A percentile compares a stretch with the other conserved stretches of the same genome.
Conservation (phyloP, 371 early-diverging fungal species). For the Mucor lusitanicus region DNA sequence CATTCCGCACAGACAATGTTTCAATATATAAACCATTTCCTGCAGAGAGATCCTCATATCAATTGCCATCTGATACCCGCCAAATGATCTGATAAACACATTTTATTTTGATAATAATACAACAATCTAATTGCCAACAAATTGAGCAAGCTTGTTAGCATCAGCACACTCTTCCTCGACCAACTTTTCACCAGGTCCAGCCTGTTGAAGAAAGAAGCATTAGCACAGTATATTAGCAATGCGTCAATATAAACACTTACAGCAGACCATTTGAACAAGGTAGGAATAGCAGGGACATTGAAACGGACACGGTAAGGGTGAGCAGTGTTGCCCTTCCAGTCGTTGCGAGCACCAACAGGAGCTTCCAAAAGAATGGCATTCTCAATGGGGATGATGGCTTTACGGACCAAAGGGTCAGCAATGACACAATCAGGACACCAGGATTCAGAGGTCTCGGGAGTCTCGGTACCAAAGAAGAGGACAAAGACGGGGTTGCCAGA, state of each 20-base stretch:
- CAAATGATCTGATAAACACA: neutral
- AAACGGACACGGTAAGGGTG: slow-evolving; percentile 53
- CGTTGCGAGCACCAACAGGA: slow-evolving; percentile 53
- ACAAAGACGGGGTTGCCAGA: slow-evolving; percentile 40
- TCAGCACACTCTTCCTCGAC: slow-evolving; percentile 58
- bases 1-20: too few species aligned
- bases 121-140: slow-evolving; percentile 24
- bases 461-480: slow-evolving; percentile 47
- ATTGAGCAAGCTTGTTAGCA: slow-evolving; percentile 37
- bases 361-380: slow-evolving; percentile 52
- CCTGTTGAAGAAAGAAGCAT: slow-evolving; percentile 13
- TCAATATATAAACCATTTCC: too few species aligned
- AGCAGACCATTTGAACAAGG: slow-evolving; percentile 56
- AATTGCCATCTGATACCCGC: neutral
- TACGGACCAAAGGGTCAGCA: slow-evolving; percentile 57
- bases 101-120: neutral
- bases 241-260: slow-evolving; percentile 28
- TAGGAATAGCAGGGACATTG: slow-evolving; percentile 55
- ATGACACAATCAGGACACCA: slow-evolving; percentile 67
- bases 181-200: slow-evolving; percentile 43
- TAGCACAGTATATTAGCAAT: neutral
- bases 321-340: slow-evolving; percentile 56
- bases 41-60: neutral
- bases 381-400: slow-evolving; percentile 38
- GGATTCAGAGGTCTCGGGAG: slow-evolving; percentile 50